Evolutionary conservation across 2,329 filamentous ascomycete genomes (phyloP), one percentile per base, ranked within the genome.

Genomic region (Aspergillus quadrilineatus): DNA sequence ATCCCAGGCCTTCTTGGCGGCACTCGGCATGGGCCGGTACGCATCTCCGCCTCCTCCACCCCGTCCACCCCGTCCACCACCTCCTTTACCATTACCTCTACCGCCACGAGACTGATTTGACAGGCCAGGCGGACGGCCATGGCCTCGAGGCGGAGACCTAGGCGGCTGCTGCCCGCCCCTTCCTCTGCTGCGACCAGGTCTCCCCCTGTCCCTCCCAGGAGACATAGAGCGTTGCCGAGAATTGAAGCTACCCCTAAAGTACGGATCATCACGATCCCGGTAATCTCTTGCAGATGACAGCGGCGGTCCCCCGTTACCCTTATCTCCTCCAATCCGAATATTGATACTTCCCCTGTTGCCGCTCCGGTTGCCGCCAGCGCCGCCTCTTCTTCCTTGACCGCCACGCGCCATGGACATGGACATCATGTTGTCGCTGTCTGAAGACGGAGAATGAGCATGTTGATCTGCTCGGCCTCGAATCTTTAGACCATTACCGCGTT

Each of bases 381-480:
- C 65, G 12, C 64, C 65, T 26, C 66, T 63, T 56, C 64, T 66
- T 56, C 69, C 56, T 43, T 62, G 60, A 10, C 66, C 56, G 45
- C 63, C 62, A 14, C 66, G 64, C 2, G 47, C 7, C 45, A 48
- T 37, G 30, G 66, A 59, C 58, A 72, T 62, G 29, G 66, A 60
- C 58, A 72, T 61, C 65, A 67, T 67, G 44, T 71, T 74, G 28
- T 76, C 72, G 43, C 68, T 71, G 9, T 73, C 71, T 42, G 71
- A 61, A 29, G 71, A 67, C 34, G 66, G 61, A 6, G 67, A 65
- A 15, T 49, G 58, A 14, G 58, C 61, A 14, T 15, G 10, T 17
- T 58, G 61, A 46, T 68, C 69, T 17, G 72, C 72, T 14, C 72
- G 70, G 47, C 73, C 74, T 55, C 66, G 69, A 45, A 75, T 74